A percentile compares a stretch with the other conserved stretches of the same genome.
phyloP scores from a whole-genome alignment of 352 stramenopile species.

The Pythium insidiosum region DNA sequence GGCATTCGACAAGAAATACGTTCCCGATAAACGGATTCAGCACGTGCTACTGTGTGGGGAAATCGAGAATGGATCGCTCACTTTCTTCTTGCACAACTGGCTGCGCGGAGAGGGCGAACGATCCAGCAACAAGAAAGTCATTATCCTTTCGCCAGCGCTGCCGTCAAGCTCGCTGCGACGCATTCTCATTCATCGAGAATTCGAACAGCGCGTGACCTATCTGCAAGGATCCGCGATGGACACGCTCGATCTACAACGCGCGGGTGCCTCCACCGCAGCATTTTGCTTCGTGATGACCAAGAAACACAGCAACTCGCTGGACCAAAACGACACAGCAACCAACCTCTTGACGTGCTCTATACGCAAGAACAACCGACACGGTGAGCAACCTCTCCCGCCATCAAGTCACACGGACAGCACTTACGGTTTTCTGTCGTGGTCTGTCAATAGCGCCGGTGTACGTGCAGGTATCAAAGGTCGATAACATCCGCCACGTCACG shows the following conservation, averaged over 20 bases:
- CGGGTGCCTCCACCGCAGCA: constrained; percentile 32
- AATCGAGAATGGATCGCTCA: constrained; percentile 52
- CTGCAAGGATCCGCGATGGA: constrained; percentile 73
- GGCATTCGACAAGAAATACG: constrained; percentile 74
- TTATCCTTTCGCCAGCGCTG: constrained; percentile 58
- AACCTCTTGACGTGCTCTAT: constrained; percentile 75
- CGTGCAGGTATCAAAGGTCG: constrained; percentile 69
- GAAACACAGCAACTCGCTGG: constrained; percentile 43
- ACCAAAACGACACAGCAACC: constrained; percentile 60
- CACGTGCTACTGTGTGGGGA: constrained; percentile 78
- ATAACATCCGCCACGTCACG: constrained; percentile 65
- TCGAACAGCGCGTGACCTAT: constrained; percentile 72
- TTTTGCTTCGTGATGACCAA: constrained; percentile 74
- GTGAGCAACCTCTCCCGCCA: constrained; percentile 16
- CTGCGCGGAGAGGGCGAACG: constrained; percentile 57
- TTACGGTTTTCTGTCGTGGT: background rate
- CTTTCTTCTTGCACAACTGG: constrained; percentile 80
- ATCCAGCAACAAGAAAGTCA: constrained; percentile 43
- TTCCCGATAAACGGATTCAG: constrained; percentile 44
- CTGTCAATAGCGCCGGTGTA: constrained; percentile 42
- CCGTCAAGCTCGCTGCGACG: constrained; percentile 47
- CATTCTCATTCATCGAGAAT: constrained; percentile 60
- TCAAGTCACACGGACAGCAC: background rate
- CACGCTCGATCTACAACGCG: constrained; percentile 54
- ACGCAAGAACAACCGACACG: constrained; percentile 62